Evolutionary conservation across 2,329 filamentous ascomycete species (phyloP).

Genomic region (Rosellinia necatrix): DNA sequence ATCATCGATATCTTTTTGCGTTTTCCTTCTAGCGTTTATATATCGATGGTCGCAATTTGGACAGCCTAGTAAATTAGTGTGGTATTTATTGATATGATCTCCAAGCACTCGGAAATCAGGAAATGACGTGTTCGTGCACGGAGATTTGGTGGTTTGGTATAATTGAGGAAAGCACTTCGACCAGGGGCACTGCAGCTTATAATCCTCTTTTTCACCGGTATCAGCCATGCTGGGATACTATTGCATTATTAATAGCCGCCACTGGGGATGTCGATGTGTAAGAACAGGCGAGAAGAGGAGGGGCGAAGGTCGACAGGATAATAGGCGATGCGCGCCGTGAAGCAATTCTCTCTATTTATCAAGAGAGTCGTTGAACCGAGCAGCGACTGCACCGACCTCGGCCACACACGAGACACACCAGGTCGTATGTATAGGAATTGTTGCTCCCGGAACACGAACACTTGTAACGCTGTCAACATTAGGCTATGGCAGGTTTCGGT

Average conservation of each 20-base stretch:
- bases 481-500: background rate
- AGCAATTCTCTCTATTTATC: too few relatives aligned
- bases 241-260: background rate
- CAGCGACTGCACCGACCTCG: background rate
- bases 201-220: background rate
- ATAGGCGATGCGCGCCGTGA: background rate
- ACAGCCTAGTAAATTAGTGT: constrained; percentile 14
- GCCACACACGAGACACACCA: background rate
- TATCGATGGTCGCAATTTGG: constrained; percentile 10
- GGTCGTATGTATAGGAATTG: constrained; percentile 12
- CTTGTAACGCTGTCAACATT: constrained; percentile 5
- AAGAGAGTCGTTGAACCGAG: too few relatives aligned
- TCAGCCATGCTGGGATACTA: constrained; percentile 9
- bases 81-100: constrained; percentile 24
- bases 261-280: background rate
- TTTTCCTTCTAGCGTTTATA: background rate
- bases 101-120: background rate
- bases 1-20: too few relatives aligned
- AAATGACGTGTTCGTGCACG: constrained; percentile 8
- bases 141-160: background rate
- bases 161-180: constrained; percentile 20
- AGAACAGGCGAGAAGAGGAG: background rate
- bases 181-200: constrained; percentile 13
- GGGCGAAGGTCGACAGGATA: background rate
- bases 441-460: background rate